These are phyloP conservation scores for Neoascochyta sp. DNA, from an alignment of 2,329 filamentous ascomycete genomes.

Conservation along the genomic window DNA sequence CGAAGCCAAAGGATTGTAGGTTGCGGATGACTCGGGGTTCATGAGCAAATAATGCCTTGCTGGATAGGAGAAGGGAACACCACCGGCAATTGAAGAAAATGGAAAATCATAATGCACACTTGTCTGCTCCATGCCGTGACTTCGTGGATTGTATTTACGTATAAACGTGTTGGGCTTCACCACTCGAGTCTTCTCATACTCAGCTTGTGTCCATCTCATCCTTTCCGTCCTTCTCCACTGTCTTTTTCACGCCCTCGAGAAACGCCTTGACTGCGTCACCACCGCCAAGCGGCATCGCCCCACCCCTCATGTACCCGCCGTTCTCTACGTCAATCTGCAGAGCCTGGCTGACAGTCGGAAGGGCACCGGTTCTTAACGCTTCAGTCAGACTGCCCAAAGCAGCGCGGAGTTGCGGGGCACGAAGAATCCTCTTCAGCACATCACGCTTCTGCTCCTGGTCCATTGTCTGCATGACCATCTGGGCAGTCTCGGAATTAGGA, in stretches of 20 bases:
- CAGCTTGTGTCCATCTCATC: conserved; percentile 36
- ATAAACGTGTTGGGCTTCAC: no score
- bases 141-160: no score
- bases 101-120: no score
- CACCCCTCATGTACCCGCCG: conserved; percentile 74
- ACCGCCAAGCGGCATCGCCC: conserved; percentile 79
- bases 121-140: no score
- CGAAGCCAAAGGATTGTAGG: no score
- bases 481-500: conserved; percentile 63
- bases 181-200: no score
- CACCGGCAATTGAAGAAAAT: no score
- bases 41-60: no score
- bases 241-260: conserved; percentile 80
- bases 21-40: no score
- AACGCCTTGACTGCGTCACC: conserved; percentile 89
- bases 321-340: conserved; percentile 76
- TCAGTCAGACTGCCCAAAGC: conserved; percentile 80
- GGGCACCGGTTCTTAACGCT: conserved; percentile 82
- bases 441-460: conserved; percentile 72
- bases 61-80: no score
- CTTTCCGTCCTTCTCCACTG: conserved; percentile 55
- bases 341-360: conserved; percentile 86
- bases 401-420: conserved; percentile 87
- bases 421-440: conserved; percentile 75
- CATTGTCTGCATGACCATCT: conserved; percentile 70